Percentiles rank a stretch among this genome's conserved stretches.
These are phyloP conservation scores for Penicillium decumbens DNA, from an alignment of 2,329 filamentous ascomycete genomes.

Conservation along the genomic window DNA sequence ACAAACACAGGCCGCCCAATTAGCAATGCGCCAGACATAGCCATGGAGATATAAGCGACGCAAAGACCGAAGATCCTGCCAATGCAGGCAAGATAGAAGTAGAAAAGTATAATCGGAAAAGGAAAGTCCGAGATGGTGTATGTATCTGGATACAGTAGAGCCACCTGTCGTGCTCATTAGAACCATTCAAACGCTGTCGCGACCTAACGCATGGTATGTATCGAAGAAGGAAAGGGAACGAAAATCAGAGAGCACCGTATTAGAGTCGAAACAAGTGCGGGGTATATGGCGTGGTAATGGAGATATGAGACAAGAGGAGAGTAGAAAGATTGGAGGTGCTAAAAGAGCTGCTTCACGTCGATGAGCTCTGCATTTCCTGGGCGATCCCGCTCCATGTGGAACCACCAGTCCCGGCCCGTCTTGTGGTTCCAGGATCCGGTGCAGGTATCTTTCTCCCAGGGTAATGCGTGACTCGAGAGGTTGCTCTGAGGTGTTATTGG, in stretches of 20 bases:
- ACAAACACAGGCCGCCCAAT: constrained; percentile 3
- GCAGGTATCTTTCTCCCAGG: constrained; percentile 42
- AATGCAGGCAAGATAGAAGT: background rate
- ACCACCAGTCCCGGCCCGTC: constrained; percentile 43
- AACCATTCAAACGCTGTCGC: constrained; percentile 6
- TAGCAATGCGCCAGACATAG: constrained; percentile 4
- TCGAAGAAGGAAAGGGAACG: constrained; percentile 6
- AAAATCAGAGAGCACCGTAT: constrained; percentile 8
- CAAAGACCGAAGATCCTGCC: background rate
- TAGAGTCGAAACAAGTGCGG: constrained; percentile 16
- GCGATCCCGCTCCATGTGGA: constrained; percentile 43
- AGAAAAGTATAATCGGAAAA: constrained; percentile 5
- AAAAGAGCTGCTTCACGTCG: constrained; percentile 35
- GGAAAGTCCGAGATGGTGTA: background rate
- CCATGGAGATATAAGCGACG: background rate
- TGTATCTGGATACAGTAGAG: background rate
- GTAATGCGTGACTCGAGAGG: constrained; percentile 25
- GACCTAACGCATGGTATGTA: constrained; percentile 5
- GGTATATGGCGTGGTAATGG: constrained; percentile 20
- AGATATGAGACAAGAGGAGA: constrained; percentile 5
- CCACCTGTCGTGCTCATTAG: constrained; percentile 9
- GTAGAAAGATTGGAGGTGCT: constrained; percentile 4
- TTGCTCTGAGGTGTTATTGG: constrained; percentile 32
- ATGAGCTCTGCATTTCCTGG: constrained; percentile 31
- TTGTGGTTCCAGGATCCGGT: constrained; percentile 45